Conservation (phyloP, 305 asterid species). For the Fraxinus velutina region DNA sequence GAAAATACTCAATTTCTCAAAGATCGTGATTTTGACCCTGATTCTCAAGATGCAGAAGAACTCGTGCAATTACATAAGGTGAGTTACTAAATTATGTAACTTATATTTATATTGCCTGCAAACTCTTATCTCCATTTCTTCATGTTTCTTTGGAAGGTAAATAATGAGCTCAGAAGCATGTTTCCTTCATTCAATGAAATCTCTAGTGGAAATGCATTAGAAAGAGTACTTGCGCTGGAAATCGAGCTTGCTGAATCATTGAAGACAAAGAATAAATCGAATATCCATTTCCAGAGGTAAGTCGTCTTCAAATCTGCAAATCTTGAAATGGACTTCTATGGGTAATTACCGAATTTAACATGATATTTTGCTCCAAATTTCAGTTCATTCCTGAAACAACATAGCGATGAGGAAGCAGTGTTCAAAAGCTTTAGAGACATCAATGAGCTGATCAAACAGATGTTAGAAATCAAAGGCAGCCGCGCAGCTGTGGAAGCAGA, state of each 20-base stretch:
- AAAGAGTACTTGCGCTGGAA: slow-evolving; percentile 89
- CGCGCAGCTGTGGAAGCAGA: slow-evolving; percentile 67
- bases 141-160: slow-evolving; percentile 47
- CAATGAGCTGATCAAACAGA: slow-evolving; percentile 76
- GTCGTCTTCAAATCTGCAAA: slow-evolving; percentile 9
- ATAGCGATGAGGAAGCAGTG: slow-evolving; percentile 80
- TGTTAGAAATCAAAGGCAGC: slow-evolving; percentile 74
- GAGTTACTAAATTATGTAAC: slow-evolving; percentile 25
- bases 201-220: slow-evolving; percentile 73
- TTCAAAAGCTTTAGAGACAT: slow-evolving; percentile 88
- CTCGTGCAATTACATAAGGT: slow-evolving; percentile 65
- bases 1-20: slow-evolving; percentile 51
- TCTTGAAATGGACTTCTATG: neutral
- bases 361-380: neutral
- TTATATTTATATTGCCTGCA: neutral
- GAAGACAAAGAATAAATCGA: slow-evolving; percentile 60
- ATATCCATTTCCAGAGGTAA: slow-evolving; percentile 67
- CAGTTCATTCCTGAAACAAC: slow-evolving; percentile 88
- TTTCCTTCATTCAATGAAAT: slow-evolving; percentile 67
- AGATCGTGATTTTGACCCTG: slow-evolving; percentile 38
- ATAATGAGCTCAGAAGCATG: slow-evolving; percentile 80
- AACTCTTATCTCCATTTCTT: slow-evolving; percentile 25
- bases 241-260: slow-evolving; percentile 92
- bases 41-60: slow-evolving; percentile 50
- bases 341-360: neutral